Evolutionary conservation across 2,329 filamentous ascomycete species (phyloP).

Genomic region (Rugonectria rugulosa): DNA sequence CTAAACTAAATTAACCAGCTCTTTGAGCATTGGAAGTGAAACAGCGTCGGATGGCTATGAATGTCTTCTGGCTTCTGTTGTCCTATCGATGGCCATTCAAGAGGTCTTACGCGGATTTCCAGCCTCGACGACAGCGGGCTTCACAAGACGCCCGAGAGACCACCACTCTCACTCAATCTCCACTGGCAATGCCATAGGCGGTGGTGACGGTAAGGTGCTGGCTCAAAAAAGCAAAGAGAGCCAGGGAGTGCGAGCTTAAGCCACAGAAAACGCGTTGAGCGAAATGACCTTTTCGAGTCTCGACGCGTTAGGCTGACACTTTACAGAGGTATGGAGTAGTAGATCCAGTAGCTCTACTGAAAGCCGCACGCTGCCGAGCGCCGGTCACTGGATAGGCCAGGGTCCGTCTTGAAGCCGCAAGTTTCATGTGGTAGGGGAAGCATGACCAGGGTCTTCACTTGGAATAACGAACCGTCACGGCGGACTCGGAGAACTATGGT

Average conservation of each 20-base stretch:
- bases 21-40: conserved; percentile 2
- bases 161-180: conserved; percentile 6
- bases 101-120: conserved; percentile 2
- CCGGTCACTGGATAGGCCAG: conserved; percentile 3
- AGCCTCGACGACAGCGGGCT: conserved; percentile 9
- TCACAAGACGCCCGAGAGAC: not conserved
- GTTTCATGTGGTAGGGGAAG: conserved; percentile 33
- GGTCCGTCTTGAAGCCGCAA: conserved; percentile 24
- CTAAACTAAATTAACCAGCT: conserved; percentile 2
- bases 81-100: conserved; percentile 2
- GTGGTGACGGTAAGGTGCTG: conserved; percentile 8
- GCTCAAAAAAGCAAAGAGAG: not conserved
- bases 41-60: not conserved
- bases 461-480: conserved; percentile 32
- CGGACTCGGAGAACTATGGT: conserved; percentile 28
- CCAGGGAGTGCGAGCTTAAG: not conserved
- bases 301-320: not conserved
- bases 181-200: conserved; percentile 4
- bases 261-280: not conserved
- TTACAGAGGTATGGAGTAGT: no score
- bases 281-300: not conserved
- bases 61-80: not conserved
- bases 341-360: no score
- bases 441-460: conserved; percentile 2
- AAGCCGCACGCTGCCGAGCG: not conserved